These are phyloP conservation scores for Aethionema arabicum DNA, from an alignment of 345 rosid species.

Conservation along the genomic window DNA sequence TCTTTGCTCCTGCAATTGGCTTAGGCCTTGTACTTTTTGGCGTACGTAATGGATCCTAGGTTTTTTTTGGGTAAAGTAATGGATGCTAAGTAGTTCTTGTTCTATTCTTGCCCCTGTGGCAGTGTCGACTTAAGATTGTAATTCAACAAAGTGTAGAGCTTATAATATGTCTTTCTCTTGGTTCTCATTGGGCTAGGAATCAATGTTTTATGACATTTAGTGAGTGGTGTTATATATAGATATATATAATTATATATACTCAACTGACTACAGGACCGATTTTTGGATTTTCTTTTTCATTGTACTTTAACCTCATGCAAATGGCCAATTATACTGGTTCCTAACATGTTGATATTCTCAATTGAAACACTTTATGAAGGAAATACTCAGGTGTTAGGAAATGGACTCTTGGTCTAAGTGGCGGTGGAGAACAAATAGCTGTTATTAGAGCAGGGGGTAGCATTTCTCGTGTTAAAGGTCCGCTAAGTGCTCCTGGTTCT, in stretches of 20 bases:
- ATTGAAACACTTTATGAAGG: constrained; percentile 44
- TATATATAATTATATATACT: too few relatives aligned
- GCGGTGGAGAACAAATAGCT: constrained; percentile 80
- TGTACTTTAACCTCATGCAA: constrained; percentile 2
- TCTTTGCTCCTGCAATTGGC: constrained; percentile 13
- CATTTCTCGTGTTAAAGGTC: constrained; percentile 80
- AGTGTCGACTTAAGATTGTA: neutral
- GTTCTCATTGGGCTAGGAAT: neutral
- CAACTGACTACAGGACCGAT: neutral
- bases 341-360: constrained; percentile 11
- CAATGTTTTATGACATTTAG: neutral
- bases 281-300: neutral
- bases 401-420: constrained; percentile 88
- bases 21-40: constrained; percentile 7
- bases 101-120: neutral
- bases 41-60: constrained; percentile 7
- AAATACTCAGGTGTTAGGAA: constrained; percentile 77
- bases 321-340: constrained; percentile 3
- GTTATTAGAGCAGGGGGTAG: constrained; percentile 88
- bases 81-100: constrained; percentile 12
- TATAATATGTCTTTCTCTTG: neutral
- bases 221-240: constrained; percentile 9
- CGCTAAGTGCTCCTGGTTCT: constrained; percentile 62
- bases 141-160: constrained; percentile 4
- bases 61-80: neutral